Evolutionary conservation across 2,329 filamentous ascomycete species (phyloP), one percentile per base, ranked within the genome.

Genomic region (Hypoxylon sp.): DNA sequence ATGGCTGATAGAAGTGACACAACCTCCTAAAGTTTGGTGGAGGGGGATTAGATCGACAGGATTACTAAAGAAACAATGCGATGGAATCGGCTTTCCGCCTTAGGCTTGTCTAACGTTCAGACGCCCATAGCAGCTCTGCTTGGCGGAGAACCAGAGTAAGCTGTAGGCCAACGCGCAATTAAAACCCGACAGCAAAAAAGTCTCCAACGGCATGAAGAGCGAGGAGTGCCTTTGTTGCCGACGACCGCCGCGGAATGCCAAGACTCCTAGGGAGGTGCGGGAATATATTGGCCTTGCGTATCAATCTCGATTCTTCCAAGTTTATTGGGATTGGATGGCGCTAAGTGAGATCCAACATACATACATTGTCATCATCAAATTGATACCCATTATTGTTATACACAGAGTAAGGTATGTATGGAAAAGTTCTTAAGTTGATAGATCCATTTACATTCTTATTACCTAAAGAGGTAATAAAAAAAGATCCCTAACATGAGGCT

Each of bases 241-340:
- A 71, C 35, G 59, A 65, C 66, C 44, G 51, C 39, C 57, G 60
- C 26, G 48, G 50, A 58, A 17, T 60, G 69, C 69, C 69, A 71
- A 71, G 69, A 57, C 63, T 58, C 17, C 50, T 50, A 65, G 57
- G 63, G 61, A 67, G 67, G 66, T 67, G 67, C 63, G 69, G 54
- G 66, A 70, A 71, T 70, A 71, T 70, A 71, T 71, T 71, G 56
- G 44, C 46, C 51, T 64, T 64, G 67, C 55, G 57, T 61, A 65
- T 63, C 57, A 71, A 70, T 71, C 69, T 70, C 69, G 63, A 71
- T 67, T 69, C 35, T 51, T 50, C 50, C 51, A 50, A 42, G 52
- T 56, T 29, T 50, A 22, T 65, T 64, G 58, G 66, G 67, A 61
- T 71, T 69, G 65, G 60, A 54, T 17, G 57, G 48, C 60, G 19